These are phyloP conservation scores for Leishmania lainsoni DNA, from an alignment of 208 protist genomes.

Conservation along the genomic window DNA sequence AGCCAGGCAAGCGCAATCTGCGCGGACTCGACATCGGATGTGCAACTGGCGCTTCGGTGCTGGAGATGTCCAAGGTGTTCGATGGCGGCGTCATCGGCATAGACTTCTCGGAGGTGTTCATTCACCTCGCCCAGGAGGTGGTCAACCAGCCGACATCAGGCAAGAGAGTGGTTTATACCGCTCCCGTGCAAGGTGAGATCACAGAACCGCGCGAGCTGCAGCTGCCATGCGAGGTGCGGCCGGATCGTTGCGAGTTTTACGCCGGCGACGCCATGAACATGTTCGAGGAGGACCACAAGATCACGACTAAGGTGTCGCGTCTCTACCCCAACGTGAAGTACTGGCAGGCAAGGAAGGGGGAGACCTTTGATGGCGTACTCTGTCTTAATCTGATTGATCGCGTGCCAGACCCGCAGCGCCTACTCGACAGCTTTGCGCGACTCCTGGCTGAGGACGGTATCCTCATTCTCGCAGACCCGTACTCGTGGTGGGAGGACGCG, in stretches of 20 bases:
- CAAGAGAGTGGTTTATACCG: conserved; percentile 47
- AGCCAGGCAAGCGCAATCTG: conserved; percentile 21
- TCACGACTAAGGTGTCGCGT: conserved; percentile 14
- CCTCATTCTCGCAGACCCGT: conserved; percentile 82
- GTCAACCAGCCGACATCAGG: conserved; percentile 8
- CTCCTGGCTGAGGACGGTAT: conserved; percentile 64
- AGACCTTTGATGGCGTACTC: conserved; percentile 80
- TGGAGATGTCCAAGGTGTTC: conserved; percentile 88
- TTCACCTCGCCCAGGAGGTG: conserved; percentile 68
- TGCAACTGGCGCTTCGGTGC: conserved; percentile 73
- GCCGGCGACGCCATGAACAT: conserved; percentile 71
- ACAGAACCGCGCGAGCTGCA: conserved; percentile 36
- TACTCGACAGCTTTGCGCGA: conserved; percentile 53
- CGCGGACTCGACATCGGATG: conserved; percentile 83
- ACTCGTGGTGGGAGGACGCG: conserved; percentile 83
- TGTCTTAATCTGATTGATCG: conserved; percentile 85
- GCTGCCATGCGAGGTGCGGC: conserved; percentile 31
- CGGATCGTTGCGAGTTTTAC: conserved; percentile 59
- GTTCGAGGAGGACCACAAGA: conserved; percentile 39
- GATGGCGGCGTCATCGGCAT: conserved; percentile 68
- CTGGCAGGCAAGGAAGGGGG: conserved; percentile 52
- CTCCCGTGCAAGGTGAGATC: conserved; percentile 69
- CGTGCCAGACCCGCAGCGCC: conserved; percentile 63
- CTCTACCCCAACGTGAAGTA: conserved; percentile 50
- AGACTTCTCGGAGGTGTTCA: conserved; percentile 77